Base-by-base conservation (phyloP, 2,329 filamentous ascomycete genomes). In the Akanthomyces muscarius region DNA sequence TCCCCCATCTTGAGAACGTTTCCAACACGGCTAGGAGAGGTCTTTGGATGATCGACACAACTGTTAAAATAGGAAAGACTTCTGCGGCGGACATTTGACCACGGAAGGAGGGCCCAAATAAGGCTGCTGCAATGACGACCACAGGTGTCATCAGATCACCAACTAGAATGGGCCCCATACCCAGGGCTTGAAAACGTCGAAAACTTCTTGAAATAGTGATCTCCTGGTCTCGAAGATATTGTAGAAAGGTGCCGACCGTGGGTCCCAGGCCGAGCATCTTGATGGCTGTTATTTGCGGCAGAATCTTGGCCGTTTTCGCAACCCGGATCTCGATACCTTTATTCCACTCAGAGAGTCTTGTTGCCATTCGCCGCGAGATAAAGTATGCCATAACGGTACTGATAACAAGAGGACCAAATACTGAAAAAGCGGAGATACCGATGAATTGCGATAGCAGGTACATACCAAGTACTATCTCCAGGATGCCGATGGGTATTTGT, bases 241-340 rank as follows among this genome's bases (percentile, higher is more conserved):
- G 60, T 4, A 62, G 11, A 25, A 33, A 41, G 13, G 41, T 42
- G 7, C 4, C 41, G 11, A 58, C 18, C 5, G 42, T 47, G 5
- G 21, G 23, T 10, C 38, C 42, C 2, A 62, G 28, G 1, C 60
- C 60, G 3, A 62, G 36, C 60, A 62, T 55, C 30, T 62, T 62
- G 21, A 62, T 62, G 1, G 21, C 30, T 10, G 25, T 55, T 4
- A 62, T 23, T 23, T 62, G 60, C 11, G 50, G 51, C 30, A 62
- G n/a, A 25, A 62, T 28, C 16, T n/a, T 50, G 4, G 41, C 44
- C 11, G 44, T 62, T 30, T 62, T 44, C 1, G 51, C 25, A 16
- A 62, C 42, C 18, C 60, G 25, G 3, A 4, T 5, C 28, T 62
- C 51, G 18, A 62, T 55, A 3, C 52, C 23, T 18, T 62, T 30